phyloP scores from a whole-genome alignment of 805 yeast species.

The Candida germanica region DNA sequence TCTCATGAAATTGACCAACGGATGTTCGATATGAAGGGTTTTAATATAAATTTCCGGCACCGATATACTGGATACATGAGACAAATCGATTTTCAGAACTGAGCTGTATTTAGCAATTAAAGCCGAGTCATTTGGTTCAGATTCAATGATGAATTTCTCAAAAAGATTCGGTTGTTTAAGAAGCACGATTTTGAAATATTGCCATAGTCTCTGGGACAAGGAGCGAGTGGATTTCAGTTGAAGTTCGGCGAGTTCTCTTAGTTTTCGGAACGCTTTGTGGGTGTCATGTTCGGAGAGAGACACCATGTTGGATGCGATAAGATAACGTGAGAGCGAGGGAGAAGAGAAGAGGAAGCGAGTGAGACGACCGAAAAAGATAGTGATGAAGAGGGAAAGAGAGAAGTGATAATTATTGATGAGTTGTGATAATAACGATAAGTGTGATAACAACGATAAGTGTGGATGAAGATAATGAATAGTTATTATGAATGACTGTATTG shows the following conservation, averaged over 20 bases:
- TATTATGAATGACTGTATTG: too few species aligned
- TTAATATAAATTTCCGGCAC: constrained; percentile 36
- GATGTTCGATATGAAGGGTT: constrained; percentile 50
- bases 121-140: constrained; percentile 56
- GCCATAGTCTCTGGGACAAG: constrained; percentile 19
- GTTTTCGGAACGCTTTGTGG: constrained; percentile 4
- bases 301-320: too few species aligned
- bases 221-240: constrained; percentile 20
- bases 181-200: constrained; percentile 22
- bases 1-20: constrained; percentile 32
- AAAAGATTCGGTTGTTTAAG: constrained; percentile 27
- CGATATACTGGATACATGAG: constrained; percentile 17
- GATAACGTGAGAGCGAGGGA: too few species aligned
- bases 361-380: too few species aligned
- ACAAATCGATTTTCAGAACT: constrained; percentile 37
- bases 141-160: constrained; percentile 37
- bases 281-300: too few species aligned
- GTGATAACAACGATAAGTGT: too few species aligned
- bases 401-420: too few species aligned
- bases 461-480: too few species aligned
- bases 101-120: constrained; percentile 47
- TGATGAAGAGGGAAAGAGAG: too few species aligned
- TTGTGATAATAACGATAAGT: too few species aligned
- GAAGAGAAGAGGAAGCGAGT: too few species aligned
- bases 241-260: constrained; percentile 1